Conservation (phyloP, 371 early-diverging fungal species). For the Zychaea mexicana region DNA sequence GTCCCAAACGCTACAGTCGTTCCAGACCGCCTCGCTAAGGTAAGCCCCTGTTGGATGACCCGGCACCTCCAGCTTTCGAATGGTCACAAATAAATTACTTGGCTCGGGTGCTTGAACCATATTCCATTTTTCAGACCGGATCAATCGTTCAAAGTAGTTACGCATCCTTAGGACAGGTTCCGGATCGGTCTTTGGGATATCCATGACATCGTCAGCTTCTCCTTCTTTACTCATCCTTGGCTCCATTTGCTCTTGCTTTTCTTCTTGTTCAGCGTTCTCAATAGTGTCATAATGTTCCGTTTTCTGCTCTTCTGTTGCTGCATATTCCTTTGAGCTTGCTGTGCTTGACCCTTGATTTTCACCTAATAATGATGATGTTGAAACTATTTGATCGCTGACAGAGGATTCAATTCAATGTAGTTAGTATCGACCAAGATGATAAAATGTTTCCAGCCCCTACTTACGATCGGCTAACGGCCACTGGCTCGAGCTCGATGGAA, state of each 20-base stretch:
- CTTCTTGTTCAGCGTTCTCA: neutral
- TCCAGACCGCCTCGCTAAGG: constrained; percentile 51
- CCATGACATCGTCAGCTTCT: neutral
- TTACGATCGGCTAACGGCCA: neutral
- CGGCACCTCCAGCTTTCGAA: constrained; percentile 45
- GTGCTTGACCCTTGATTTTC: too few species aligned
- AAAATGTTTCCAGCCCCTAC: neutral
- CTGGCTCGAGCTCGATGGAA: neutral
- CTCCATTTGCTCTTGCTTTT: neutral
- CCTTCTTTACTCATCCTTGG: neutral
- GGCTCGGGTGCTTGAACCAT: constrained; percentile 25
- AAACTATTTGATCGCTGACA: too few species aligned
- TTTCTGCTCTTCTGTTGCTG: neutral
- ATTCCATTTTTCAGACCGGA: constrained; percentile 10
- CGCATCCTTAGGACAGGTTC: constrained; percentile 24
- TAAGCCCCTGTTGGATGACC: constrained; percentile 54
- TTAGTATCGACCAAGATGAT: too few species aligned
- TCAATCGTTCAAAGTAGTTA: constrained; percentile 21
- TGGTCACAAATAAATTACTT: constrained; percentile 34
- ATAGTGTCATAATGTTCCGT: too few species aligned
- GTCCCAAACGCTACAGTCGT: constrained; percentile 61
- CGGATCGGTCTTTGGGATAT: constrained; percentile 36
- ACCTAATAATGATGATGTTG: too few species aligned
- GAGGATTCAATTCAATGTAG: too few species aligned
- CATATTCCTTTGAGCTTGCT: neutral